Evolutionary conservation across 2,329 filamentous ascomycete genomes (phyloP).

Genomic region (Tolypocladium sp.): DNA sequence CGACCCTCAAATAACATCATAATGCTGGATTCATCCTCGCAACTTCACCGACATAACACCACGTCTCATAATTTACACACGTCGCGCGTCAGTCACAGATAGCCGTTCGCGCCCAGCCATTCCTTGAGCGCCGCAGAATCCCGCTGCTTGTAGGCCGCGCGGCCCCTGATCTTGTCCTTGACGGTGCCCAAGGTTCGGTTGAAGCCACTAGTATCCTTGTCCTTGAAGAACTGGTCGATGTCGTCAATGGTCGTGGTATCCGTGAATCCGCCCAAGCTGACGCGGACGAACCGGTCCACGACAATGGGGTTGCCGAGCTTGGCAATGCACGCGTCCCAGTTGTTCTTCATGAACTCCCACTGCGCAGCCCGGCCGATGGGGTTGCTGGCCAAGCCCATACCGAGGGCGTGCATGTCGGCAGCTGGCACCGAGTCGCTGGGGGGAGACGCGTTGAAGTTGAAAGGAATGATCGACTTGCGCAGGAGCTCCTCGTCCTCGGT

Average conservation of each 20-base stretch:
- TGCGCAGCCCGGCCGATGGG: conserved; percentile 61
- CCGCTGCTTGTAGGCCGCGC: conserved; percentile 72
- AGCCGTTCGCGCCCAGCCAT: conserved; percentile 58
- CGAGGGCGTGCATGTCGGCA: conserved; percentile 81
- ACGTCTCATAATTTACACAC: background rate
- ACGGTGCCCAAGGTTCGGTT: conserved; percentile 80
- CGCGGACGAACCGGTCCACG: conserved; percentile 78
- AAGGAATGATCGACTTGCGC: conserved; percentile 56
- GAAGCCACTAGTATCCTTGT: conserved; percentile 78
- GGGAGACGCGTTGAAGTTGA: conserved; percentile 62
- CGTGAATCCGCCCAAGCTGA: conserved; percentile 70
- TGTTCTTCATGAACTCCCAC: conserved; percentile 78
- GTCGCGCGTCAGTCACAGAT: conserved; percentile 20
- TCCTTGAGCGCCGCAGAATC: conserved; percentile 66
- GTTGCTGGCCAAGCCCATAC: conserved; percentile 65
- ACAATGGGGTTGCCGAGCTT: conserved; percentile 79
- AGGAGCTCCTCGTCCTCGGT: conserved; percentile 63
- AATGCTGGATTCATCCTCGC: too few species aligned
- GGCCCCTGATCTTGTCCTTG: conserved; percentile 74
- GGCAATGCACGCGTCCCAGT: conserved; percentile 67
- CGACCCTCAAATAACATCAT: background rate
- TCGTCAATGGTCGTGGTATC: conserved; percentile 61
- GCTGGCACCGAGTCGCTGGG: conserved; percentile 60
- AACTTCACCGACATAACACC: background rate
- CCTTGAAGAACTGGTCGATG: conserved; percentile 75